Evolutionary conservation across 192 early-diverging fungal species (phyloP), one percentile per base, ranked within the genome.

Genomic region (Rhizophagus sp.): DNA sequence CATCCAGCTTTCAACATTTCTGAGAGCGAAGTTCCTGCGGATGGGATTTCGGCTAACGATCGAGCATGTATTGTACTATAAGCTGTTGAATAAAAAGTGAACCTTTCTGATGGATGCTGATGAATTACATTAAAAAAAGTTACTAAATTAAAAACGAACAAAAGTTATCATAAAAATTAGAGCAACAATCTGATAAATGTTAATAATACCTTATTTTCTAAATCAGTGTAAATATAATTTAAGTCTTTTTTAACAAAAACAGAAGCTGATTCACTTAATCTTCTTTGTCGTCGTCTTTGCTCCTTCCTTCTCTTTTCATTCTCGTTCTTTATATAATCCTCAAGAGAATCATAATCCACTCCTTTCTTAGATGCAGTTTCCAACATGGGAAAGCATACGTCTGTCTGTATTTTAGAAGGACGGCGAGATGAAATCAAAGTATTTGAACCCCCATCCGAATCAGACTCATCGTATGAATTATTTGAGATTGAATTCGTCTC

Each of bases 1-100:
- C 89, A 92, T 10, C 91, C 83, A 36, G 80, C 81, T 50, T 84
- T 86, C 9, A 86, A 75, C 73, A 87, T 44, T 75, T 85, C 82
- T 4, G 85, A 84, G 24, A 86, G 74, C 0, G 80, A 47, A 2
- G 81, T 52, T 13, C 80, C 82, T 30, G 71, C 17, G 0, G 76
- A 24, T 27, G 84, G 81, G 61, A 86, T 81, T 39, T 78, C 71
- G 7, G 83, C 63, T 24, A 86, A 69, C 0, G 85, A 80, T 5
- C 82, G 62, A 8, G 83, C 85, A 34, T 86, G 80, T 30, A 86
- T 79, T 50, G 81, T 62, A 57, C 80, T 83, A 36, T 39, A 71
- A 13, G 82, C 63, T 52, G 62, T 76, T 12, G 85, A 86, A 66
- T 81, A 87, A 65, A 86, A 87, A 1, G 81, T 84, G 36, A 83